Evolutionary conservation across 257 asterid species (phyloP), one percentile per base, ranked within the genome.

Genomic region (Lantana camara): DNA sequence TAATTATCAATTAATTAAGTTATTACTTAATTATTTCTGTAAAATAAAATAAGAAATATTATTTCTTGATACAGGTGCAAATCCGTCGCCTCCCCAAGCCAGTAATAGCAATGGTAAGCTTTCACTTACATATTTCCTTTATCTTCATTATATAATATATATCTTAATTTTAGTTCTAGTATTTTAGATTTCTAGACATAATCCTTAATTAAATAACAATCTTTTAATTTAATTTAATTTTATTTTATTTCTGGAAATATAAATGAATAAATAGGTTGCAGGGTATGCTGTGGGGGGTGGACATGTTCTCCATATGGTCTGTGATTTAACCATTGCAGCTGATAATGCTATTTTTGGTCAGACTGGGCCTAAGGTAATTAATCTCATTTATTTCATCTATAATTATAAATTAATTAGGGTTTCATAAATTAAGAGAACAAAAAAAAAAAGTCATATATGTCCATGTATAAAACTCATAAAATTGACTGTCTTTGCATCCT

Each of bases 251-350:
- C 9, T 35, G 11, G 7, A 35, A 35, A 35, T 27, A 27, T 27
- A 35, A 2, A 29, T 5, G 17, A 66, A 53, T 34, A 73, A 60
- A 66, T 50, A 91, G 98, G 98, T 93, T 77, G 99, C 99, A 56
- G 98, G 98, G 7, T 92, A 89, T 68, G 98, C 98, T 19, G 95
- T 92, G 3, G 98, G 98, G 32, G 98, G 97, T 32, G 98, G 97
- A 19, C 97, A 92, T 70, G 90, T 92, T 16, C 85, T 92, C 69
- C 98, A 92, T 60, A 86, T 92, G 98, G 98, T 92, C 30, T 92
- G 98, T 48, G 96, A 92, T 68, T 50, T 92, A 68, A 90, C 97
- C 3, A 90, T 90, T 63, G 99, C 97, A 15, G 99, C 99, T 4
- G 97, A 90, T 22, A 93, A 87, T 69, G 99, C 97, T 35, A 59